Evolutionary conservation across 2,329 filamentous ascomycete genomes (phyloP).

Genomic region (Graphilbum fragrans): DNA sequence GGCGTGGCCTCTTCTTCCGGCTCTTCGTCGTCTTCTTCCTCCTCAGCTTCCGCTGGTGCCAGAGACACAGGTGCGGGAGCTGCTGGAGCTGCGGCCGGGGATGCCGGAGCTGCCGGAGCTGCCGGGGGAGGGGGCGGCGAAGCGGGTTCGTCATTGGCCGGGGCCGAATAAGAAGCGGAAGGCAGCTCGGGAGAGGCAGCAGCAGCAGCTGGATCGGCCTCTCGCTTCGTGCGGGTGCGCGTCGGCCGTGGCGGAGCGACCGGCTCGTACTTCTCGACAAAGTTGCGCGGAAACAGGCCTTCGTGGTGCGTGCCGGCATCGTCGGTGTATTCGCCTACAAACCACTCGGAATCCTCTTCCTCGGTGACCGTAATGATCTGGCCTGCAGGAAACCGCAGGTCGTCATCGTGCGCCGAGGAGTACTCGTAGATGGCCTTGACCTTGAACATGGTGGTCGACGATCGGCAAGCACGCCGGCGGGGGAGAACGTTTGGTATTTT

Average conservation of each 20-base stretch:
- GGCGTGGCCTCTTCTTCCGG: conserved; percentile 15
- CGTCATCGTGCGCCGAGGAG: conserved; percentile 82
- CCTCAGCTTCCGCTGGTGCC: conserved; percentile 15
- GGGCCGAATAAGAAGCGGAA: conserved; percentile 4
- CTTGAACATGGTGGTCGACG: conserved; percentile 58
- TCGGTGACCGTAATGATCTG: conserved; percentile 92
- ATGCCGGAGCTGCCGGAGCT: neutral
- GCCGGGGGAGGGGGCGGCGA: conserved; percentile 12
- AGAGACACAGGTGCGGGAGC: conserved; percentile 5
- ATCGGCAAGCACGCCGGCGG: neutral
- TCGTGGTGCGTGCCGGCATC: conserved; percentile 61
- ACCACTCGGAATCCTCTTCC: conserved; percentile 90
- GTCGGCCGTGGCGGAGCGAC: conserved; percentile 76
- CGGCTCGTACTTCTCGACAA: conserved; percentile 93
- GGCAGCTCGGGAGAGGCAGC: conserved; percentile 10
- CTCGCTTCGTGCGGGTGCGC: conserved; percentile 60
- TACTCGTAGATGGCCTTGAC: conserved; percentile 97
- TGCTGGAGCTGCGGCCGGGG: neutral
- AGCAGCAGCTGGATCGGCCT: conserved; percentile 19
- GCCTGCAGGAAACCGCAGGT: conserved; percentile 73
- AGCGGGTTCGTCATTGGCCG: conserved; percentile 12
- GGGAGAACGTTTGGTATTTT: neutral
- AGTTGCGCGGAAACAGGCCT: conserved; percentile 91
- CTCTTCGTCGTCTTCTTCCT: conserved; percentile 1
- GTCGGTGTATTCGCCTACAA: conserved; percentile 76